Percentiles rank a stretch among this genome's conserved stretches.
phyloP scores from a whole-genome alignment of 2,329 filamentous ascomycete genomes.

The Pseudohalonectria lignicola region DNA sequence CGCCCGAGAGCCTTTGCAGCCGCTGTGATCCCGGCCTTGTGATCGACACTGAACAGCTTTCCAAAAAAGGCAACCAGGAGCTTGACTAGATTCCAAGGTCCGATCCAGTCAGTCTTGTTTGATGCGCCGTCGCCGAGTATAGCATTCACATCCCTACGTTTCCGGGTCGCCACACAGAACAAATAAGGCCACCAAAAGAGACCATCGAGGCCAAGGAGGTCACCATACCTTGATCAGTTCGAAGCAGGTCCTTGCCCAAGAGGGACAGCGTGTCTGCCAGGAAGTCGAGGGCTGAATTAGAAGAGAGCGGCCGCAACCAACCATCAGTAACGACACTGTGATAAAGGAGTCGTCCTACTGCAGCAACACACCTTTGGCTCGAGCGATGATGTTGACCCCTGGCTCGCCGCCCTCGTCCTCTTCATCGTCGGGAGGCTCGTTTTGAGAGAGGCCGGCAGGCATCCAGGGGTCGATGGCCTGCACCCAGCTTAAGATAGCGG shows the following conservation, averaged over 20 bases:
- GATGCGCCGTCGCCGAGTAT: too few relatives aligned
- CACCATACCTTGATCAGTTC: constrained; percentile 35
- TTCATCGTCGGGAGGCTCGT: constrained; percentile 5
- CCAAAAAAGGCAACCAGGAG: constrained; percentile 39
- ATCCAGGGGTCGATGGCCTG: constrained; percentile 23
- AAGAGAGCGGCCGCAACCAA: too few relatives aligned
- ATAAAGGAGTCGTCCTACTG: too few relatives aligned
- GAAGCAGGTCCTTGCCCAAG: constrained; percentile 33
- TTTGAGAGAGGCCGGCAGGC: constrained; percentile 8
- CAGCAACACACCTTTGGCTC: constrained; percentile 40
- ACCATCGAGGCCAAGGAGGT: too few relatives aligned
- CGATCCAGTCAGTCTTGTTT: too few relatives aligned
- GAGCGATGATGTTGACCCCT: constrained; percentile 36
- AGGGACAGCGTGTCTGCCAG: constrained; percentile 40
- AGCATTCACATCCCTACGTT: too few relatives aligned
- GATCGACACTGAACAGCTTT: constrained; percentile 47
- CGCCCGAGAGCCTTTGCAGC: constrained; percentile 40
- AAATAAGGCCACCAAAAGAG: too few relatives aligned
- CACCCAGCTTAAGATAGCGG: constrained; percentile 12
- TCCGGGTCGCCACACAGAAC: too few relatives aligned
- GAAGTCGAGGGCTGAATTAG: constrained; percentile 38
- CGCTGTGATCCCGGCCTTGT: constrained; percentile 46
- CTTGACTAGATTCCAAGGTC: constrained; percentile 14
- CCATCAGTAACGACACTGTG: too few relatives aligned
- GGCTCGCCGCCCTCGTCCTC: constrained; percentile 21